Evolutionary conservation across 2,329 filamentous ascomycete species (phyloP), one percentile per base, ranked within the genome.

Genomic region (Diaporthe velutina): DNA sequence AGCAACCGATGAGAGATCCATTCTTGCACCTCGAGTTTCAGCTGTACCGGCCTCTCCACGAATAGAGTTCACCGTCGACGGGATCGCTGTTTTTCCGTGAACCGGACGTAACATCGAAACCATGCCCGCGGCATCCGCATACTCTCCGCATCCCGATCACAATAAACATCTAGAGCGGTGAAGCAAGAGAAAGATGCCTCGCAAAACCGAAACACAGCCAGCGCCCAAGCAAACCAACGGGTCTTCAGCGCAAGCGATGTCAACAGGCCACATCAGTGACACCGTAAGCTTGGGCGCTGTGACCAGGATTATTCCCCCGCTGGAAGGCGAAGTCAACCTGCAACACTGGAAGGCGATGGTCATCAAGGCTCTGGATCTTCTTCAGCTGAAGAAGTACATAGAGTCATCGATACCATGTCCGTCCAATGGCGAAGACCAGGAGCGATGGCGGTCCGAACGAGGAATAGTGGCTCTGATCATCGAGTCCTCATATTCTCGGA

Each of bases 271-370:
- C 22, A 50, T 67, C 3, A 50, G 61, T 33, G 61, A 67, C 61
- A 67, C 4, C 60, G 38, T 67, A 42, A 67, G 42, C 42, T 30
- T 67, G 30, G 61, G 61, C 30, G 61, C 61, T 13, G 61, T 67
- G 6, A 50, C 19, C 17, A 35, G 42, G 30, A 35, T 67, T 6
- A 25, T 67, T 3, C 61, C 61, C 3, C 61, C 61, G 22, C 42
- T 67, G 8, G 42, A 67, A 2, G 45, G 61, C 42, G 60, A 66
- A 28, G 7, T 35, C 60, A 66, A 66, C 60, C 60, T 66, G 4
- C 60, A 66, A 22, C 61, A 67, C 30, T 67, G 61, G 61, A 67
- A 50, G 42, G 42, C 61, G 42, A 67, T 67, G 61, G 38, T 67
- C 42, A 52, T 25, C 45, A 67, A 67, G 8, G 61, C 61, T 0